These are phyloP conservation scores for Amaranthus hypochondriacus DNA, from an alignment of 148 eudicot species.

Conservation along the genomic window DNA sequence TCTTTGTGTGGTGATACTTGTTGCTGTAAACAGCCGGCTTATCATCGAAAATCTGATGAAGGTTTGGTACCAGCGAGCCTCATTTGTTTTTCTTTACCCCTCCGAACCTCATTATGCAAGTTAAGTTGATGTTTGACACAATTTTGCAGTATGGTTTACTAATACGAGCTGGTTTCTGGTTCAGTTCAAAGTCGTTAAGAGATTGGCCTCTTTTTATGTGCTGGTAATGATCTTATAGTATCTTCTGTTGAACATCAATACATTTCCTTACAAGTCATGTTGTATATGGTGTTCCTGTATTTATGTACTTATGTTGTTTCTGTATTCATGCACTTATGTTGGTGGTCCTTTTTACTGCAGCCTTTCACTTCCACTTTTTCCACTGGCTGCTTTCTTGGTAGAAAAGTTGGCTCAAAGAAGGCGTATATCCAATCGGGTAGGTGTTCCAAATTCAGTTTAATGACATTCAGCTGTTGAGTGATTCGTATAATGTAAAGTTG, in stretches of 20 bases:
- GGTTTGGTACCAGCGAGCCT: slow-evolving; percentile 35
- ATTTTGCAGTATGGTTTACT: slow-evolving; percentile 85
- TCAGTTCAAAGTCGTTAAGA: slow-evolving; percentile 75
- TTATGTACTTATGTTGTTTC: background rate
- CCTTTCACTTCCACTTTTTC: slow-evolving; percentile 65
- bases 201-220: slow-evolving; percentile 99
- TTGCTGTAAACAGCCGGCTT: slow-evolving; percentile 93
- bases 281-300: slow-evolving; percentile 7
- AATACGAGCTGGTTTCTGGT: slow-evolving; percentile 85
- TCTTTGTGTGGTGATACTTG: slow-evolving; percentile 92
- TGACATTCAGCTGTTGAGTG: background rate
- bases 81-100: slow-evolving; percentile 4
- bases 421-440: slow-evolving; percentile 57
- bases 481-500: background rate
- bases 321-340: slow-evolving; percentile 1
- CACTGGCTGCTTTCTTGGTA: slow-evolving; percentile 65
- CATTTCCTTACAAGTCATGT: background rate
- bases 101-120: background rate
- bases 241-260: background rate
- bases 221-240: slow-evolving; percentile 46
- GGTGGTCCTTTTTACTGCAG: slow-evolving; percentile 32
- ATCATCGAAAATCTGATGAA: slow-evolving; percentile 97
- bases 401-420: slow-evolving; percentile 62
- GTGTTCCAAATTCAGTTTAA: slow-evolving; percentile 19
- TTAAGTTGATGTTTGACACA: slow-evolving; percentile 5